These are phyloP conservation scores for Solanum hybrid DNA, from an alignment of 305 asterid genomes.

Conservation along the genomic window DNA sequence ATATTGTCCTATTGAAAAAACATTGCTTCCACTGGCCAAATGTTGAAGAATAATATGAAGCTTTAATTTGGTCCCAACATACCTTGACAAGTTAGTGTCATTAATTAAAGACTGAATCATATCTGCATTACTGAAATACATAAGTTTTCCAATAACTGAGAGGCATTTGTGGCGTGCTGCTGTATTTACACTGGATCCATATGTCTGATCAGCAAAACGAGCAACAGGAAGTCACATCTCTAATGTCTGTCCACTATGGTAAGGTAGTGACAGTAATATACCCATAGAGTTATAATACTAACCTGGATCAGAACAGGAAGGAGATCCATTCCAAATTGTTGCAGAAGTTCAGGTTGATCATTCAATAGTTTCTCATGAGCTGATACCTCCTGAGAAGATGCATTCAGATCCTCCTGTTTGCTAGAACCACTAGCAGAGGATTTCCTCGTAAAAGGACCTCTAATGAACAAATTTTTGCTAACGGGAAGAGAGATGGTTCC, in stretches of 20 bases:
- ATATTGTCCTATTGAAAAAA: neutral
- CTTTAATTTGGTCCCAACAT: slow-evolving; percentile 6
- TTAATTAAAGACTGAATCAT: slow-evolving; percentile 67
- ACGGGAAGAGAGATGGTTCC: slow-evolving; percentile 86
- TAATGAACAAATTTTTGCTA: slow-evolving; percentile 47
- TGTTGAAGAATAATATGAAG: neutral
- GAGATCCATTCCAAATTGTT: slow-evolving; percentile 91
- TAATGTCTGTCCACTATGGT: neutral
- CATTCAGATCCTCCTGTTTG: slow-evolving; percentile 63
- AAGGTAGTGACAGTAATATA: neutral
- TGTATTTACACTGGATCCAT: slow-evolving; percentile 95
- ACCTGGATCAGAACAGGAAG: slow-evolving; percentile 96
- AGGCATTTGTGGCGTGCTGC: slow-evolving; percentile 98
- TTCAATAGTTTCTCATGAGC: slow-evolving; percentile 71
- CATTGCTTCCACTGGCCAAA: neutral
- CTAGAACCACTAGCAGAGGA: slow-evolving; percentile 55
- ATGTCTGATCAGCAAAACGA: slow-evolving; percentile 47
- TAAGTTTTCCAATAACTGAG: slow-evolving; percentile 87
- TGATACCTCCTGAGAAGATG: slow-evolving; percentile 45
- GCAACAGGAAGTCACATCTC: neutral
- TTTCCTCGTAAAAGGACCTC: slow-evolving; percentile 53
- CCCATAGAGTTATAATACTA: slow-evolving; percentile 4
- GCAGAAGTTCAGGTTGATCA: slow-evolving; percentile 94
- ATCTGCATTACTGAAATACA: slow-evolving; percentile 96
- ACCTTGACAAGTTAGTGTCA: slow-evolving; percentile 86